Conservation (phyloP, 768 basidiomycete genomes). For the Infundibulicybe gibba region DNA sequence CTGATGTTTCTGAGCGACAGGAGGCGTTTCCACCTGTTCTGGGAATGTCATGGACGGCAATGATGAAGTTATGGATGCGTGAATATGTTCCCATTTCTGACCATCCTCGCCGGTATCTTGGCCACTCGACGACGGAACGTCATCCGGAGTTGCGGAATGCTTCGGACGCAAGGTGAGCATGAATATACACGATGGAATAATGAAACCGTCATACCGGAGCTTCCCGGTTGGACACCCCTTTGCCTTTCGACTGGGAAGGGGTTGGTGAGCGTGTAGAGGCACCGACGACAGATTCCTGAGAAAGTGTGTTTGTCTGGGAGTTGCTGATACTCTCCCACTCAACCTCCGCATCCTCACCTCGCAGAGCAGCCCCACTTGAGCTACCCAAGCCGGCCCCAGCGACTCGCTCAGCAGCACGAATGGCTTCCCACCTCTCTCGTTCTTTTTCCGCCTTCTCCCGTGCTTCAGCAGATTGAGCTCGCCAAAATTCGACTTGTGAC, state of each 20-base stretch:
- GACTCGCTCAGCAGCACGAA: constrained; percentile 50
- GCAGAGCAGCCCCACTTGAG: too few relatives aligned
- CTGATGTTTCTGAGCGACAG: constrained; percentile 26
- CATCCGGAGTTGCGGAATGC: constrained; percentile 11
- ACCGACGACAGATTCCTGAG: neutral
- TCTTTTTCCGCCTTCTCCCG: constrained; percentile 74
- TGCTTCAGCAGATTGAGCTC: constrained; percentile 64
- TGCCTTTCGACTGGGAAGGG: constrained; percentile 15
- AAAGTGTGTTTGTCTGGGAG: neutral
- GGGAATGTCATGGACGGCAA: constrained; percentile 82
- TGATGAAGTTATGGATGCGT: constrained; percentile 56
- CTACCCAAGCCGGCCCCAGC: too few relatives aligned
- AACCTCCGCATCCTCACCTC: too few relatives aligned
- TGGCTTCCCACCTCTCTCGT: constrained; percentile 67
- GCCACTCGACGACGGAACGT: constrained; percentile 11
- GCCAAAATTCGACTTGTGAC: constrained; percentile 65
- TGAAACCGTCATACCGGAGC: too few relatives aligned
- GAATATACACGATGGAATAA: neutral
- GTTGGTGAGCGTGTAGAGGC: constrained; percentile 13
- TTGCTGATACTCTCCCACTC: too few relatives aligned
- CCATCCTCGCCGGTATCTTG: constrained; percentile 38
- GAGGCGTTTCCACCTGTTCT: constrained; percentile 53
- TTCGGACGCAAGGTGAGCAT: neutral
- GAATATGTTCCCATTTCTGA: constrained; percentile 75
- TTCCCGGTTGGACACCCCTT: too few relatives aligned